Conservation (phyloP, 176 grass and related monocot genomes). For the Pontederia crassipes region DNA sequence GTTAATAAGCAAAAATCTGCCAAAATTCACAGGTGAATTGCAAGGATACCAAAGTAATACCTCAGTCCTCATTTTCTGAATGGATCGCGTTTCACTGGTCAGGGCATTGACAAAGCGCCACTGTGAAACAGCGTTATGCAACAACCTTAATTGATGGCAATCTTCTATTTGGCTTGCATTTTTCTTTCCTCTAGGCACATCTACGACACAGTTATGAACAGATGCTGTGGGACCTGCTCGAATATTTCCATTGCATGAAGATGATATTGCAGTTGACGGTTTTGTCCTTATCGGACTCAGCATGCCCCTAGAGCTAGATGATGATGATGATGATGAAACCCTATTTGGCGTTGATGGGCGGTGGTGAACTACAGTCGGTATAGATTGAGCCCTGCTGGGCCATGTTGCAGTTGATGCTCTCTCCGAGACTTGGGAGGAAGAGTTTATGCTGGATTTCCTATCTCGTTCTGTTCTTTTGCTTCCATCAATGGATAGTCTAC, state of each 20-base stretch:
- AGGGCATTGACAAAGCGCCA: conserved; percentile 90
- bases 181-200: conserved; percentile 70
- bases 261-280: conserved; percentile 72
- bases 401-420: conserved; percentile 35
- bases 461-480: conserved; percentile 38
- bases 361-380: conserved; percentile 14
- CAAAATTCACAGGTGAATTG: too few relatives aligned
- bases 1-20: too few relatives aligned
- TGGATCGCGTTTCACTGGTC: conserved; percentile 51
- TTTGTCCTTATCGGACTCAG: conserved; percentile 23
- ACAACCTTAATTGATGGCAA: conserved; percentile 59
- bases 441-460: conserved; percentile 26
- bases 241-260: conserved; percentile 52
- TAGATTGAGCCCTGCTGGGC: conserved; percentile 46
- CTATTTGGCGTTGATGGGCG: background rate
- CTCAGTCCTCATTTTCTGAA: conserved; percentile 80
- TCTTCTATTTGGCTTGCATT: conserved; percentile 60
- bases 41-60: conserved; percentile 22
- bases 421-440: conserved; percentile 41
- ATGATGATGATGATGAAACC: background rate
- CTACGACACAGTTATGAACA: conserved; percentile 51
- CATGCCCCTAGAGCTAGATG: background rate
- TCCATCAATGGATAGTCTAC: conserved; percentile 36
- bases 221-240: conserved; percentile 33
- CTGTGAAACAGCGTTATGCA: conserved; percentile 72